phyloP scores from a whole-genome alignment of 306 rosid species.

The Pyrus bretschneideri region DNA sequence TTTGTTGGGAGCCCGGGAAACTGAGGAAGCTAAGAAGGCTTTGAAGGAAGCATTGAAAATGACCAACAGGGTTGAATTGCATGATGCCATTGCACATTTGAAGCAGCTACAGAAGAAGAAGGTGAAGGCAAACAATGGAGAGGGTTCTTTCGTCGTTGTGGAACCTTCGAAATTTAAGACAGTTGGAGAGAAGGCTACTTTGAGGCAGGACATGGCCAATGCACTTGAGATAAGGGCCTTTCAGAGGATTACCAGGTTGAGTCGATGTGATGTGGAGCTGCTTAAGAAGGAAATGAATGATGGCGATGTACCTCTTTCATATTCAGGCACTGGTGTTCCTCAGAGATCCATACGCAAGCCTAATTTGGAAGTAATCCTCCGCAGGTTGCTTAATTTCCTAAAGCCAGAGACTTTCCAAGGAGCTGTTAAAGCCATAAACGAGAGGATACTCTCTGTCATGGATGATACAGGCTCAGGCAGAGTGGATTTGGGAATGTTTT shows the following conservation, averaged over 20 bases:
- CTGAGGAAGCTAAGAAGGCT: slow-evolving; percentile 85
- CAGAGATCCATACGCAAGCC: slow-evolving; percentile 91
- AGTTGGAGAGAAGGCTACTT: slow-evolving; percentile 65
- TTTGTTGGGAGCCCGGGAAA: slow-evolving; percentile 83
- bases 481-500: slow-evolving; percentile 89
- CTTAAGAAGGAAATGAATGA: slow-evolving; percentile 88
- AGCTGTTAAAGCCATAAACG: slow-evolving; percentile 86
- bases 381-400: slow-evolving; percentile 60
- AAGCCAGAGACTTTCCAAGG: slow-evolving; percentile 98
- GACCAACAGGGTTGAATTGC: slow-evolving; percentile 97
- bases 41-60: slow-evolving; percentile 92
- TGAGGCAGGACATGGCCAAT: slow-evolving; percentile 54
- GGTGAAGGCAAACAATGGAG: slow-evolving; percentile 54
- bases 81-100: slow-evolving; percentile 90
- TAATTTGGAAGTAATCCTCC: slow-evolving; percentile 80
- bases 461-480: slow-evolving; percentile 78
- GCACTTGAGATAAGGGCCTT: slow-evolving; percentile 81
- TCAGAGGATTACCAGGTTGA: slow-evolving; percentile 85
- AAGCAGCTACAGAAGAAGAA: slow-evolving; percentile 95
- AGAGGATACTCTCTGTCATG: slow-evolving; percentile 82
- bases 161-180: slow-evolving; percentile 68
- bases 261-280: slow-evolving; percentile 76
- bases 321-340: slow-evolving; percentile 80
- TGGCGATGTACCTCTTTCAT: slow-evolving; percentile 71
- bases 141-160: slow-evolving; percentile 45